These are phyloP conservation scores for Aegilops longissima DNA, from an alignment of 176 grass and related monocot species.

Conservation along the genomic window DNA sequence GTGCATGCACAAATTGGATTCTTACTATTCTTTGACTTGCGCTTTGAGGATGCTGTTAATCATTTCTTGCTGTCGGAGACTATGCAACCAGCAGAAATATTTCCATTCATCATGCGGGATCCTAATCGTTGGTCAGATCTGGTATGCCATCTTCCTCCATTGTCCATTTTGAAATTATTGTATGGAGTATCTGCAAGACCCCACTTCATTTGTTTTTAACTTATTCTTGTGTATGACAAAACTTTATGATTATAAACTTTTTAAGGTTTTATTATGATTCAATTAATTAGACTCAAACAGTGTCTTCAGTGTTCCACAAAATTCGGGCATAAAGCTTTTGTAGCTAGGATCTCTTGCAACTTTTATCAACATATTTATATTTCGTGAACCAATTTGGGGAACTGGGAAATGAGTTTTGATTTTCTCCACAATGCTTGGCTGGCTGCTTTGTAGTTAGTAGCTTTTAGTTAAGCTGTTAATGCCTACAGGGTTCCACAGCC, in stretches of 20 bases:
- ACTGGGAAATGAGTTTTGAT: not conserved
- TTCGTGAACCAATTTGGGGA: conserved; percentile 3
- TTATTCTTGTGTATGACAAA: conserved; percentile 19
- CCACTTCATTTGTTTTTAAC: not conserved
- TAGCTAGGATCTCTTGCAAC: not conserved
- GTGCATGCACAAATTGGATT: conserved; percentile 95
- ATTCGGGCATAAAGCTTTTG: not conserved
- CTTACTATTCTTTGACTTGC: conserved; percentile 89
- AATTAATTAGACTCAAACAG: conserved; percentile 5
- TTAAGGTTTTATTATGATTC: conserved; percentile 8
- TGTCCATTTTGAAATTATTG: not conserved
- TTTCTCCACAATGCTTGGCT: not conserved
- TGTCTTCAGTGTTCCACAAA: not conserved
- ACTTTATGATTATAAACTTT: not conserved
- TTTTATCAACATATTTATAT: not conserved
- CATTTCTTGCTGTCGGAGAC: conserved; percentile 88
- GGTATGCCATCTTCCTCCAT: conserved; percentile 43
- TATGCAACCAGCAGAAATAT: conserved; percentile 93
- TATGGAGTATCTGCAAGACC: not conserved
- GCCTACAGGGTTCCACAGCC: not conserved
- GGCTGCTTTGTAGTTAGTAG: not conserved
- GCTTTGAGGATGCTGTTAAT: conserved; percentile 84
- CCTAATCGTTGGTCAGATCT: conserved; percentile 93
- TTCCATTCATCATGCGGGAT: conserved; percentile 96
- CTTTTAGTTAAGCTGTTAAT: not conserved